A percentile compares a stretch with the other conserved stretches of the same genome.
phyloP scores from a whole-genome alignment of 805 yeast species.

The Ogataea pini region DNA sequence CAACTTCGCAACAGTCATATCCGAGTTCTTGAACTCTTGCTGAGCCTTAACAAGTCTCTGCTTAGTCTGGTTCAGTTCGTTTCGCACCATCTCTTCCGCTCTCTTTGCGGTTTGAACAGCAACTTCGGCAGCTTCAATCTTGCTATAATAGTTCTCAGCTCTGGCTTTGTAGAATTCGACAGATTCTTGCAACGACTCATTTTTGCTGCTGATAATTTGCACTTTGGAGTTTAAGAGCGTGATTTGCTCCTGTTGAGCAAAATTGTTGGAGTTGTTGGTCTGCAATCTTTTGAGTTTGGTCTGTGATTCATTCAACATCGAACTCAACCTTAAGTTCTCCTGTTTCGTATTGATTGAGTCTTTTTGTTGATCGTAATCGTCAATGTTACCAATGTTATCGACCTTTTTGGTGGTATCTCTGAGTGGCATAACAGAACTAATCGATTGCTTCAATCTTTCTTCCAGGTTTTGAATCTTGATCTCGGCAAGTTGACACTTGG shows the following conservation, averaged over 20 bases:
- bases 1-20: constrained; percentile 52
- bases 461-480: constrained; percentile 45
- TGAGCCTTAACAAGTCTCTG: constrained; percentile 47
- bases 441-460: constrained; percentile 29
- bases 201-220: constrained; percentile 57
- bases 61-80: constrained; percentile 55
- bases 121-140: constrained; percentile 77
- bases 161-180: constrained; percentile 65
- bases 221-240: constrained; percentile 55
- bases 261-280: constrained; percentile 26
- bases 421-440: constrained; percentile 38
- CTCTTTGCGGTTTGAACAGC: constrained; percentile 64
- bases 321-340: constrained; percentile 37
- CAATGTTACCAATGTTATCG: constrained; percentile 18
- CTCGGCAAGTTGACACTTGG: constrained; percentile 49
- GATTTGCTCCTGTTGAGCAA: constrained; percentile 37
- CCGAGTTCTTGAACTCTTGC: constrained; percentile 56
- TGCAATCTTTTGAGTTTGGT: constrained; percentile 37
- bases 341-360: constrained; percentile 32
- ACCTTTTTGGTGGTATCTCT: constrained; percentile 23
- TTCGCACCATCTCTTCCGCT: constrained; percentile 54
- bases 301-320: constrained; percentile 37
- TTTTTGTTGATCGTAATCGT: constrained; percentile 19
- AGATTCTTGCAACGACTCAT: constrained; percentile 52
- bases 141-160: constrained; percentile 70